phyloP scores from a whole-genome alignment of 2,329 filamentous ascomycete species.

The Botrytis medusae region DNA sequence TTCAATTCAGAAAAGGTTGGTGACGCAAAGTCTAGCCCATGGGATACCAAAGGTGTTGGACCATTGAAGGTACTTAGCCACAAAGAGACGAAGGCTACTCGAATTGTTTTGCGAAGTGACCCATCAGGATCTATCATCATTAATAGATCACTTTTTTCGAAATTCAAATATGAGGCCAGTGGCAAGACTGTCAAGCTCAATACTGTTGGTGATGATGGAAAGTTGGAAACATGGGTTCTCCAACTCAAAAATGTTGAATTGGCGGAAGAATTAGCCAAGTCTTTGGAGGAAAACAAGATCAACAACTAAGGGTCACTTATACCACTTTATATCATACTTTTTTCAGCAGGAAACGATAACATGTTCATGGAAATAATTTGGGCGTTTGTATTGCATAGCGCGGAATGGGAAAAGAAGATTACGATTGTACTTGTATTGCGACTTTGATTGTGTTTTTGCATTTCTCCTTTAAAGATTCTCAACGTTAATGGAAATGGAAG shows the following conservation, averaged over 20 bases:
- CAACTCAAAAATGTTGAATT: slow-evolving; percentile 61
- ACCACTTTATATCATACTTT: slow-evolving; percentile 3
- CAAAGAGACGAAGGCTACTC: slow-evolving; percentile 64
- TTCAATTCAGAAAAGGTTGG: slow-evolving; percentile 52
- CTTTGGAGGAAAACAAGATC: slow-evolving; percentile 22
- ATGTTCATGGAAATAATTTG: slow-evolving; percentile 11
- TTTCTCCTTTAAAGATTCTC: neutral
- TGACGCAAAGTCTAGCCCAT: slow-evolving; percentile 54
- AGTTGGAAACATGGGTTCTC: slow-evolving; percentile 68
- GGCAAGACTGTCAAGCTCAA: slow-evolving; percentile 61
- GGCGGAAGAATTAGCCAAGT: slow-evolving; percentile 49
- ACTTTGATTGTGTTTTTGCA: neutral
- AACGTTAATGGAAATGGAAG: neutral
- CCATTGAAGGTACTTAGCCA: slow-evolving; percentile 71
- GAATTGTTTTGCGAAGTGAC: slow-evolving; percentile 72
- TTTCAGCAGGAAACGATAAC: slow-evolving; percentile 3
- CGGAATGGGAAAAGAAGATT: slow-evolving; percentile 9
- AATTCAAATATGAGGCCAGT: slow-evolving; percentile 61
- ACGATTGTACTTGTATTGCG: slow-evolving; percentile 5
- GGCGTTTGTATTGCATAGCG: slow-evolving; percentile 15
- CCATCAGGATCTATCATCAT: slow-evolving; percentile 72
- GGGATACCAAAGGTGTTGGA: slow-evolving; percentile 70
- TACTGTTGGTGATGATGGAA: slow-evolving; percentile 57
- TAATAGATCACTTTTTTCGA: slow-evolving; percentile 64
- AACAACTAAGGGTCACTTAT: slow-evolving; percentile 9